Conservation (phyloP, 2,329 filamentous ascomycete genomes). For the Pestalotiopsis sp. region DNA sequence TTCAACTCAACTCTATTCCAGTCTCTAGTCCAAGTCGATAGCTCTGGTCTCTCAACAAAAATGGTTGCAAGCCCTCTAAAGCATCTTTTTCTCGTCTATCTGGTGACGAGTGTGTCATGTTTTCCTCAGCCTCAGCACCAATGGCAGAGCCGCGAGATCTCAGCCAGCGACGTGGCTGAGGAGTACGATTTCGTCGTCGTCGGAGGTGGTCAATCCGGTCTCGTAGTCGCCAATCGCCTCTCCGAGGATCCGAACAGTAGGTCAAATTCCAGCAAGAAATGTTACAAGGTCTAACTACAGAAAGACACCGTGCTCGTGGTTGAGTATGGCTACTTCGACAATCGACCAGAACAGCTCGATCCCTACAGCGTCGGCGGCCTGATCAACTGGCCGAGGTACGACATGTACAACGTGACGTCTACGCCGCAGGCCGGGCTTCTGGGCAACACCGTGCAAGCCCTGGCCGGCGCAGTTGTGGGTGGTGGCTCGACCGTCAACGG, state of each 20-base stretch:
- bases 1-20: neutral
- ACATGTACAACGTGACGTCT: conserved; percentile 6
- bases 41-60: neutral
- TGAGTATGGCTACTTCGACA: conserved; percentile 4
- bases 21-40: neutral
- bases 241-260: conserved; percentile 26
- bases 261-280: neutral
- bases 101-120: neutral
- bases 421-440: conserved; percentile 1
- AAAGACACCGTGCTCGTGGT: conserved; percentile 2
- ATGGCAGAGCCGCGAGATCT: neutral
- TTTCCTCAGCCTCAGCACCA: neutral
- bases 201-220: conserved; percentile 29
- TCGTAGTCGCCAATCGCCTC: conserved; percentile 30
- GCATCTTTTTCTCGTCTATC: neutral
- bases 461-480: neutral
- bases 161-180: neutral
- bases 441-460: neutral
- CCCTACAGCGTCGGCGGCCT: neutral
- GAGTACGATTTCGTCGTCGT: conserved; percentile 28
- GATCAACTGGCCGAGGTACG: neutral
- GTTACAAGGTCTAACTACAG: neutral
- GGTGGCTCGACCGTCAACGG: conserved; percentile 10
- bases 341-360: neutral
- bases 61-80: neutral